Conservation (phyloP, 2,329 filamentous ascomycete genomes). For the Orbilia oligospora region DNA sequence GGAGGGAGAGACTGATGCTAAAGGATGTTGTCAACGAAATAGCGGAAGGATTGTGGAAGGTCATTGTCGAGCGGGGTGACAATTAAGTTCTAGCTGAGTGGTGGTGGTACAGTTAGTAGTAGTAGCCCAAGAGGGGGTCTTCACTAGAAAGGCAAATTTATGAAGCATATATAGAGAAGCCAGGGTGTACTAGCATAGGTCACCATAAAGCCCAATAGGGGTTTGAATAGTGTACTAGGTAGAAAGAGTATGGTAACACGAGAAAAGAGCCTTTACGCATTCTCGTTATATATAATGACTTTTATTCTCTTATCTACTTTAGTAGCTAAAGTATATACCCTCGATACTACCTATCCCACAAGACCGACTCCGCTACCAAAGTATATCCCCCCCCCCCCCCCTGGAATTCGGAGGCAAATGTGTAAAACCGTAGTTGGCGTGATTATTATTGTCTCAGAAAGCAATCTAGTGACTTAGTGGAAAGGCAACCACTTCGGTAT, state of each 20-base stretch:
- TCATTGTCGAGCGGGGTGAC: constrained; percentile 10
- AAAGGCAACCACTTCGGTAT: constrained; percentile 9
- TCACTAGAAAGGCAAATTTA: neutral
- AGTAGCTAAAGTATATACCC: no score
- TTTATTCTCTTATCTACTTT: no score
- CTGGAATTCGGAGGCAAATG: neutral
- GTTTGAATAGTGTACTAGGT: neutral
- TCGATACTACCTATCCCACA: no score
- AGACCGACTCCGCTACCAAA: no score
- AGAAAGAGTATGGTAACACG: neutral
- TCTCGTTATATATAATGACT: neutral
- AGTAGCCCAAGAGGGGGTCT: neutral
- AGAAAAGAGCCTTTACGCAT: neutral
- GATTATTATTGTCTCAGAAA: neutral
- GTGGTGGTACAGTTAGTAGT: neutral
- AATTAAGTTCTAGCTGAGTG: constrained; percentile 2
- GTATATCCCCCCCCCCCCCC: no score
- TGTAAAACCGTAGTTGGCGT: neutral
- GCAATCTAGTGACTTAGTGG: neutral
- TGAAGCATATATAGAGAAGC: neutral
- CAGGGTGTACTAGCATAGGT: neutral
- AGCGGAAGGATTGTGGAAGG: constrained; percentile 51
- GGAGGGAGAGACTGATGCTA: constrained; percentile 57
- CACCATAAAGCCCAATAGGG: neutral
- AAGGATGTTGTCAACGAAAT: constrained; percentile 59